These are phyloP conservation scores for Tylopilus vinaceipallidus DNA, from an alignment of 768 basidiomycete species.

Conservation along the genomic window DNA sequence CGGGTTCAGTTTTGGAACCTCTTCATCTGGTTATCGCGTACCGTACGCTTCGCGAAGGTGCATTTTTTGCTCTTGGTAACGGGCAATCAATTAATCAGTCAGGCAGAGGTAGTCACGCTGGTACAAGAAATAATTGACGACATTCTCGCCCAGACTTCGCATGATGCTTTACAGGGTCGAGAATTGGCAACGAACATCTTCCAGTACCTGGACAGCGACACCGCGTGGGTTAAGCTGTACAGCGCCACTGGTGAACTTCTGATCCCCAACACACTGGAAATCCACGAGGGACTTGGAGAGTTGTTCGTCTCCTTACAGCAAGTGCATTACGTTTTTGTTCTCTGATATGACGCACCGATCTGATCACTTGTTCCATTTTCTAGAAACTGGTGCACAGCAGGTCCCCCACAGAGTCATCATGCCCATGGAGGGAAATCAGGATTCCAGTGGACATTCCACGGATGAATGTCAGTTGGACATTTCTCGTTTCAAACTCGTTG, in stretches of 20 bases:
- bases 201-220: conserved; percentile 58
- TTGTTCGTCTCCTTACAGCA: conserved; percentile 29
- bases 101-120: conserved; percentile 64
- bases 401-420: conserved; percentile 33
- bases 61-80: background rate
- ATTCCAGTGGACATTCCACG: conserved; percentile 86
- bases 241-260: conserved; percentile 66
- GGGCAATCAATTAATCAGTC: conserved; percentile 6
- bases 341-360: conserved; percentile 25
- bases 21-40: conserved; percentile 68
- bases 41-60: conserved; percentile 82
- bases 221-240: conserved; percentile 69
- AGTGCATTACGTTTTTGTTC: conserved; percentile 23
- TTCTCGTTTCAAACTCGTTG: background rate
- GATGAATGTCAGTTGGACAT: conserved; percentile 59
- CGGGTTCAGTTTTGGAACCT: conserved; percentile 53
- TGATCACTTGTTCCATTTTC: conserved; percentile 19
- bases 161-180: conserved; percentile 37
- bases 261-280: conserved; percentile 43
- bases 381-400: conserved; percentile 41
- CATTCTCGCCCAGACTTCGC: conserved; percentile 37
- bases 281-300: conserved; percentile 29
- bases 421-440: conserved; percentile 67
- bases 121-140: conserved; percentile 49
- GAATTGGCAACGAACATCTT: conserved; percentile 48